phyloP scores from a whole-genome alignment of 306 rosid genomes.

The Morella rubra region DNA sequence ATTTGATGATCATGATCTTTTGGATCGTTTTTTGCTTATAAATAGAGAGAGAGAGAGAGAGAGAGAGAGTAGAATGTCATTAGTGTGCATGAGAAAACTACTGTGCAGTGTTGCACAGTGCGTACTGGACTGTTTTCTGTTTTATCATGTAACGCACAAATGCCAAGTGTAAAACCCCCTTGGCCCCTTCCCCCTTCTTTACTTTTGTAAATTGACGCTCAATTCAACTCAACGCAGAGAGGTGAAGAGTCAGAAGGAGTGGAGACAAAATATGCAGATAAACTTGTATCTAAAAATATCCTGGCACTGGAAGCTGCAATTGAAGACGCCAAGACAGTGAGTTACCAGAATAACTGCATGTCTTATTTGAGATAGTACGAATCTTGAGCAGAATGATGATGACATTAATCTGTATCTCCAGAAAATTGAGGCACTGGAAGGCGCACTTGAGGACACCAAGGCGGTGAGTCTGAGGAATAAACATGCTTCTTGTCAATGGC shows the following conservation, averaged over 20 bases:
- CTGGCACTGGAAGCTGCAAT: conserved; percentile 61
- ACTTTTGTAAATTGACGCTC: background rate
- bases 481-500: background rate
- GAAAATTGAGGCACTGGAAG: conserved; percentile 80
- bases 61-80: no score
- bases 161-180: background rate
- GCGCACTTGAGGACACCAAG: conserved; percentile 57
- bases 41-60: no score
- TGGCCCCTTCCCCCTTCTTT: background rate
- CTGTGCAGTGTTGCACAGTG: no score
- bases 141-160: no score
- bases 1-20: no score
- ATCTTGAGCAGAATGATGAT: background rate
- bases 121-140: no score
- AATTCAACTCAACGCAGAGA: conserved; percentile 30
- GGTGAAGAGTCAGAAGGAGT: conserved; percentile 16
- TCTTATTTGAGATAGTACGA: conserved; percentile 2
- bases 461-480: conserved; percentile 43
- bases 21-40: no score
- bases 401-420: conserved; percentile 27
- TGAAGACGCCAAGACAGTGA: conserved; percentile 52
- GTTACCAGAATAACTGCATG: conserved; percentile 22
- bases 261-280: conserved; percentile 27
- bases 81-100: no score
- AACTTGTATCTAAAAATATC: conserved; percentile 43